Evolutionary conservation across 768 basidiomycete genomes (phyloP).

Genomic region (Sporobolomyces pararoseus): DNA sequence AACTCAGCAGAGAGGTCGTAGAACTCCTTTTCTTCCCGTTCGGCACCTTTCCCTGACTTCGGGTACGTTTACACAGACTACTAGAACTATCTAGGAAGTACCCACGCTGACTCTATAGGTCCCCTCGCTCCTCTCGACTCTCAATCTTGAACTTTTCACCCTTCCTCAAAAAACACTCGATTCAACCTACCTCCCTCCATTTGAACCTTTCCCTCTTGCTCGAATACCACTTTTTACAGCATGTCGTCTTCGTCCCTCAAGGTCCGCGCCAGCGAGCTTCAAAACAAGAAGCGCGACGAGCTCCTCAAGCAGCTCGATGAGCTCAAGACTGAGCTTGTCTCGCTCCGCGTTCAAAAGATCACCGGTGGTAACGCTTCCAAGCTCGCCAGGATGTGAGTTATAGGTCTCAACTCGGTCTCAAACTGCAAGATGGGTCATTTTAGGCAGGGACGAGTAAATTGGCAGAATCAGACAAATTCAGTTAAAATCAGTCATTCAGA

Average conservation of each 20-base stretch:
- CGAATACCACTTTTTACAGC: not conserved
- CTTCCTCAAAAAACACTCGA: not conserved
- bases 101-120: not conserved
- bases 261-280: constrained; percentile 42
- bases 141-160: not conserved
- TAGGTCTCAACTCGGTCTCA: not conserved
- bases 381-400: constrained; percentile 89
- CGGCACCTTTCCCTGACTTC: constrained; percentile 23
- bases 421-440: not conserved
- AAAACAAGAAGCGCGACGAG: constrained; percentile 72
- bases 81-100: not conserved
- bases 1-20: not conserved
- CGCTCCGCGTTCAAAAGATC: constrained; percentile 95
- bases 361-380: constrained; percentile 92
- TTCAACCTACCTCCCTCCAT: not conserved
- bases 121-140: not conserved
- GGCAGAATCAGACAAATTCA: too few species aligned
- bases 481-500: too few species aligned
- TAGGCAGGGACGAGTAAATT: too few species aligned
- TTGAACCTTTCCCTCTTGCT: not conserved
- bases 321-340: constrained; percentile 90
- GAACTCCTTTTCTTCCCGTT: constrained; percentile 6
- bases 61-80: constrained; percentile 2
- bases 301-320: constrained; percentile 87
- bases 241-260: constrained; percentile 40